Evolutionary conservation across 805 yeast genomes (phyloP).

Genomic region (Ogataea thermomethanolica): DNA sequence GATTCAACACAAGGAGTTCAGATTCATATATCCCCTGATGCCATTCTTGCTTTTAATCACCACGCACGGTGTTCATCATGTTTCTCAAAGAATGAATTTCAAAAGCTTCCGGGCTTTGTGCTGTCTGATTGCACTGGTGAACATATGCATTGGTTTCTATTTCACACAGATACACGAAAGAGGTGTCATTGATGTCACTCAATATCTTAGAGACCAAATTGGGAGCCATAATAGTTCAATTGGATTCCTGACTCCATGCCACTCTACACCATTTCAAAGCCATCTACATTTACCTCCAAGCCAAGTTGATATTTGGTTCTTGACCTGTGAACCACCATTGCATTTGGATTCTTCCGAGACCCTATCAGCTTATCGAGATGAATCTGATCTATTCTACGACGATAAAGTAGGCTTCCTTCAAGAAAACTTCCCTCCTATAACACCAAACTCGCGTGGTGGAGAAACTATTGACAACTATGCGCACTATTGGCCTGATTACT

Average conservation of each 20-base stretch:
- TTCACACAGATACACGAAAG: constrained; percentile 75
- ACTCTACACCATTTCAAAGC: constrained; percentile 94
- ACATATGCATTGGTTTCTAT: constrained; percentile 20
- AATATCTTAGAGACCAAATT: constrained; percentile 40
- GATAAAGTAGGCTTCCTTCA: constrained; percentile 58
- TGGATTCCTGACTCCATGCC: constrained; percentile 93
- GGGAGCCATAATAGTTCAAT: constrained; percentile 28
- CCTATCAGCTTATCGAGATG: constrained; percentile 63
- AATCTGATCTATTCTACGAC: constrained; percentile 78
- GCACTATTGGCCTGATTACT: constrained; percentile 66
- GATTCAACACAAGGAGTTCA: constrained; percentile 82
- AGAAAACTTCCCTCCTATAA: constrained; percentile 44
- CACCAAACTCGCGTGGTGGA: constrained; percentile 1
- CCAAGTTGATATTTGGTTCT: constrained; percentile 58
- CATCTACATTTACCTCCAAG: constrained; percentile 58
- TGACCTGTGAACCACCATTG: constrained; percentile 91
- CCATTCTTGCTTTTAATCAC: constrained; percentile 62
- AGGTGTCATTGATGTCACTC: constrained; percentile 73
- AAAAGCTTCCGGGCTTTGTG: neutral
- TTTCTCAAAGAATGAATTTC: constrained; percentile 4
- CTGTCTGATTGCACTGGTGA: constrained; percentile 2
- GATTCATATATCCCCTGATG: constrained; percentile 82
- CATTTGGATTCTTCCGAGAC: constrained; percentile 33
- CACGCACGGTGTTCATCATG: constrained; percentile 36
- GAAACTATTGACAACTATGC: constrained; percentile 23